Conservation (phyloP, 352 stramenopile species). For the Phytophthora capsici region DNA sequence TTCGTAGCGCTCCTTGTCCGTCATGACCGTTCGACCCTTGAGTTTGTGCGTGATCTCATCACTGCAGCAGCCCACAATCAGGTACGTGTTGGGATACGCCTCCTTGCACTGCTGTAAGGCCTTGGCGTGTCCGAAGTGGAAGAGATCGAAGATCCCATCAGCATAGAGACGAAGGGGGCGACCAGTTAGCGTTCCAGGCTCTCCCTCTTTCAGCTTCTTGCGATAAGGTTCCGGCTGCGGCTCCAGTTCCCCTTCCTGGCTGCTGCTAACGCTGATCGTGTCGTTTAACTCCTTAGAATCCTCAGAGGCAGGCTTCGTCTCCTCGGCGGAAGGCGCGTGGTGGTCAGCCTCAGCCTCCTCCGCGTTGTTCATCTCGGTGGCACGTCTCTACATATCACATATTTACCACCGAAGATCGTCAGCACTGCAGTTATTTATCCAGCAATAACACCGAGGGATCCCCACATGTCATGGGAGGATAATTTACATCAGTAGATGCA, state of each 20-base stretch:
- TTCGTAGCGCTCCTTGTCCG: conserved; percentile 88
- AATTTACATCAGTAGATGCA: background rate
- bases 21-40: conserved; percentile 90
- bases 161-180: conserved; percentile 85
- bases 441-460: background rate
- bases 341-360: conserved; percentile 41
- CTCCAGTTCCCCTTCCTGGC: conserved; percentile 29
- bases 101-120: conserved; percentile 90
- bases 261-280: conserved; percentile 29
- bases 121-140: conserved; percentile 89
- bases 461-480: too few relatives aligned
- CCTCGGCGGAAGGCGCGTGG: conserved; percentile 15
- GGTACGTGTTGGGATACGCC: conserved; percentile 84
- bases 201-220: conserved; percentile 61
- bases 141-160: conserved; percentile 91
- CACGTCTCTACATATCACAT: conserved; percentile 38
- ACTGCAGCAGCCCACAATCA: conserved; percentile 89
- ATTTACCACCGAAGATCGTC: conserved; percentile 9
- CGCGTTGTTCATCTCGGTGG: conserved; percentile 45
- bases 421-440: conserved; percentile 10
- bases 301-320: conserved; percentile 14
- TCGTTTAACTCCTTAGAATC: conserved; percentile 28
- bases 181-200: conserved; percentile 75
- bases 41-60: conserved; percentile 89
- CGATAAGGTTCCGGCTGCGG: conserved; percentile 62